phyloP scores from a whole-genome alignment of 768 basidiomycete genomes.

The Strobilomyces confusus region DNA sequence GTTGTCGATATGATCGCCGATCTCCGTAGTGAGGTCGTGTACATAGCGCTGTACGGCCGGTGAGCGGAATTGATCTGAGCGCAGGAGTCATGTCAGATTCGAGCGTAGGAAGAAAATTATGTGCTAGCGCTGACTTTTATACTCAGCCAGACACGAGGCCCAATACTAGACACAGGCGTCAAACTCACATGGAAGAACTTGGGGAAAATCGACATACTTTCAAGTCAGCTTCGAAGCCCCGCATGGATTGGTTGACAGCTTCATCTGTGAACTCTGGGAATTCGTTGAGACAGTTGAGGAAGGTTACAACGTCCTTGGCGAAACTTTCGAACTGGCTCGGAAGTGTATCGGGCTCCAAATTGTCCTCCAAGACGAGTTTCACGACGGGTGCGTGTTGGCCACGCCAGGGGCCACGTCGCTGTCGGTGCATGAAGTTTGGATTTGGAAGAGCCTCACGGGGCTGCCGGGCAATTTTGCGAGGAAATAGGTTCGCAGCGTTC shows the following conservation, averaged over 20 bases:
- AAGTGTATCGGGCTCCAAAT: constrained; percentile 47
- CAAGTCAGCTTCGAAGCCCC: constrained; percentile 47
- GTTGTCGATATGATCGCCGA: constrained; percentile 51
- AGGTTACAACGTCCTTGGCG: constrained; percentile 48
- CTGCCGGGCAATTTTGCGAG: constrained; percentile 41
- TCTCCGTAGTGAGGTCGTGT: constrained; percentile 48
- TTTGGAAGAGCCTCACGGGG: constrained; percentile 37
- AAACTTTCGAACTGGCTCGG: constrained; percentile 44
- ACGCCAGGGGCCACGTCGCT: constrained; percentile 31
- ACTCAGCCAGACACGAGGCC: constrained; percentile 47
- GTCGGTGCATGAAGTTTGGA: constrained; percentile 33
- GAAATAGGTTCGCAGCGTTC: constrained; percentile 55
- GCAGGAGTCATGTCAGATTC: constrained; percentile 8
- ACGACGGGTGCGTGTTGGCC: constrained; percentile 34
- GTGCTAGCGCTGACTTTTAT: constrained; percentile 36
- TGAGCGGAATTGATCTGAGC: constrained; percentile 45
- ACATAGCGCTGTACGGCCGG: constrained; percentile 53
- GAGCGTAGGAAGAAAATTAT: not conserved
- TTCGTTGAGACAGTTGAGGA: constrained; percentile 51
- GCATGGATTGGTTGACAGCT: constrained; percentile 46
- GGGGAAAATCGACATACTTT: constrained; percentile 32
- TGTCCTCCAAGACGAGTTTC: constrained; percentile 36
- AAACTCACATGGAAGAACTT: constrained; percentile 4
- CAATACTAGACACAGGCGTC: constrained; percentile 40
- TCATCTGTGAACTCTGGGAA: constrained; percentile 56